Conservation (phyloP, 169 alveolate species). For the Hepatocystis sp. region DNA sequence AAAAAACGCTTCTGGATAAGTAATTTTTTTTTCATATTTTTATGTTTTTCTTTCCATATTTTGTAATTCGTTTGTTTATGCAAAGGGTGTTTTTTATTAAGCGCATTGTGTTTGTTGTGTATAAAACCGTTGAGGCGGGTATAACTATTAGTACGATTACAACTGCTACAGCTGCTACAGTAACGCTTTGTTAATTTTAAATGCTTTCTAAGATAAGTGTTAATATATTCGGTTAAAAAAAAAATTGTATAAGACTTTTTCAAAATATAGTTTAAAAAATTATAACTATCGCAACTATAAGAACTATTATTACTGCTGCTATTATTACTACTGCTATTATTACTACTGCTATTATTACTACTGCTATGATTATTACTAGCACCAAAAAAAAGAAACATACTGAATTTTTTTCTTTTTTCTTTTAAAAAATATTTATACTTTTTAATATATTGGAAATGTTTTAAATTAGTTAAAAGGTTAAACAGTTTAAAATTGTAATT, state of each 20-base stretch:
- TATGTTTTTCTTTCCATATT: no score
- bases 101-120: background rate
- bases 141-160: background rate
- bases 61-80: no score
- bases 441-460: constrained; percentile 32
- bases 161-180: background rate
- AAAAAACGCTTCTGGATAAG: constrained; percentile 26
- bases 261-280: constrained; percentile 12
- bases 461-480: constrained; percentile 27
- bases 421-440: constrained; percentile 42
- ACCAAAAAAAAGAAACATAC: constrained; percentile 24
- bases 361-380: no score
- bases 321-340: no score
- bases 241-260: constrained; percentile 6
- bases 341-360: no score
- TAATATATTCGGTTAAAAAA: constrained; percentile 44
- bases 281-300: background rate
- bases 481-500: constrained; percentile 34
- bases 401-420: constrained; percentile 13
- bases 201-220: constrained; percentile 55
- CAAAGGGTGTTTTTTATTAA: no score
- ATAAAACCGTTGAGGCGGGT: background rate
- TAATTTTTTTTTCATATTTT: background rate
- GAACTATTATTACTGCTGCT: no score
- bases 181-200: background rate